Evolutionary conservation across 2,329 filamentous ascomycete genomes (phyloP), one percentile per base, ranked within the genome.

Genomic region (Tolypocladium pustulatum): DNA sequence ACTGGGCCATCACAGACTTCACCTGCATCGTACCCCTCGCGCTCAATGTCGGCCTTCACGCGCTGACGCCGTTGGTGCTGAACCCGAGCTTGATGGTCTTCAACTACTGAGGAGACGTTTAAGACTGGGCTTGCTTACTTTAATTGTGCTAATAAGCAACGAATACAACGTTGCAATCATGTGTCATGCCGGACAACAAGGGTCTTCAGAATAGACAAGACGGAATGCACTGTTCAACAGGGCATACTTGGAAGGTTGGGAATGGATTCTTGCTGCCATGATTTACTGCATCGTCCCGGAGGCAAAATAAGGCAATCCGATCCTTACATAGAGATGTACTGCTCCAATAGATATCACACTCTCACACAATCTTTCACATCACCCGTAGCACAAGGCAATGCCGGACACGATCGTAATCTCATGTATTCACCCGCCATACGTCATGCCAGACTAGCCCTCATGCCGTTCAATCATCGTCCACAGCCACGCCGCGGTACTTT

Each of bases 81-180:
- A 87, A 87, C 64, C 84, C 84, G 25, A 82, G 81, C 56, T 67
- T 87, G 72, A 86, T 87, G 83, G 52, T 65, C 20, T 66, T 65
- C 57, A 65, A 65, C 53, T 66, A 65, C 36, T 65, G 2, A 46
- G 0, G 1, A 3, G 6, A 36, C 17, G 13, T 36, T 9, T 17
- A 1, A 7, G 22, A 25, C 22, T 22, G 34, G 9, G 27, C 17
- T 34, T 20, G 12, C 13, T 30, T 51, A 20, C 6, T 52, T 52
- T 12, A 5, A 12, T 8, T 52, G 0, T n/a, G 27, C 17, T 12
- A 27, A 12, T 32, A 32, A n/a, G n/a, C 22, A 20, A 32, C 15
- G 46, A 20, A 27, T 27, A 17, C 25, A 49, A 13, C 6, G 38
- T 17, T 46, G 12, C n/a, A 15, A 27, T 38, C n/a, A 40, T 55